Evolutionary conservation across 176 grass and related monocot genomes (phyloP), one percentile per base, ranked within the genome.

Genomic region (Pharus latifolius): DNA sequence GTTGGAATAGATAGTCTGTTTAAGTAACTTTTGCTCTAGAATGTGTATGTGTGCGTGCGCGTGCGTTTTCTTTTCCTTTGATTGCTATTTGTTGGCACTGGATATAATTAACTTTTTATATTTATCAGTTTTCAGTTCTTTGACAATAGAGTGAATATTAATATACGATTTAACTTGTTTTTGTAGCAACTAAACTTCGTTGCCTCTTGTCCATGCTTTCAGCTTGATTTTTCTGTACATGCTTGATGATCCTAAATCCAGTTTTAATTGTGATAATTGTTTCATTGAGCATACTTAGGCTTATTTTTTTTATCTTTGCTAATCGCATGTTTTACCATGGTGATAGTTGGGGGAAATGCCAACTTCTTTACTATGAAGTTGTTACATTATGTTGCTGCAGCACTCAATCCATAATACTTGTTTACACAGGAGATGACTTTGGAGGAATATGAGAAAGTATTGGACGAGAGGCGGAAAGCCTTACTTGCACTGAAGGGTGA

Each of bases 381-480:
- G 5, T 28, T 24, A 26, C 45, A 31, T 31, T 31, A 16, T 44
- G 27, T n/a, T 29, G 20, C 22, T n/a, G n/a, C n/a, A n/a, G n/a
- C n/a, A n/a, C n/a, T n/a, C n/a, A n/a, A n/a, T n/a, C n/a, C n/a
- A n/a, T n/a, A n/a, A n/a, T 37, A 47, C 26, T 30, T 46, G 12
- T 32, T 76, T 73, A 49, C 44, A 5, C 46, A 95, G 91, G 91
- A 89, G 68, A 89, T 95, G 91, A 95, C 91, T 73, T 56, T 95
- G 76, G 91, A 89, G 58, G 86, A 95, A 78, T 95, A 95, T 83
- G 91, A 95, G 50, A 95, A 89, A 65, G n/a, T 89, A 63, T 30
- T 71, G 67, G 91, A 95, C 63, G 91, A 95, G 76, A 95, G 79
- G 45, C 73, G 91, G 61, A 95, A 87, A 77, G 80, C 91, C 43